A percentile compares a stretch with the other conserved stretches of the same genome.
Evolutionary conservation across 192 early-diverging fungal species (phyloP).

Genomic region (Allomyces macrogynus): DNA sequence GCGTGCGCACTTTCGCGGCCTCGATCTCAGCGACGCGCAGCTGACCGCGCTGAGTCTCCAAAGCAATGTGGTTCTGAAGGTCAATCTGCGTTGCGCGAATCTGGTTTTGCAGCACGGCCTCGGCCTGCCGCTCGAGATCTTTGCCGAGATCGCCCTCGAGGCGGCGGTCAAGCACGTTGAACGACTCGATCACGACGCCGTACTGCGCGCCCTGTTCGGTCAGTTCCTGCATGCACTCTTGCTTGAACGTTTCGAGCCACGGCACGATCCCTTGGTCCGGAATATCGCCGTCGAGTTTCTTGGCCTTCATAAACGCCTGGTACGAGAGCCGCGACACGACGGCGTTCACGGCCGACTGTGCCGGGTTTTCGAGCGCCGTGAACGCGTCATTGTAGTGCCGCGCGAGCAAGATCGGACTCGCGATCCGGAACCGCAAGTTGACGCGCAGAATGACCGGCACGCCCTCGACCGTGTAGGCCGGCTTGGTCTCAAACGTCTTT

Average conservation of each 20-base stretch:
- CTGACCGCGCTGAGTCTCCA: neutral
- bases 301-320: slow-evolving; percentile 25
- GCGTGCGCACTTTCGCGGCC: neutral
- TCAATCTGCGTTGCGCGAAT: slow-evolving; percentile 22
- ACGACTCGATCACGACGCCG: slow-evolving; percentile 19
- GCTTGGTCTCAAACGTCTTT: slow-evolving; percentile 17
- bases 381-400: slow-evolving; percentile 22
- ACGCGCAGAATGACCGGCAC: slow-evolving; percentile 22
- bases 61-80: slow-evolving; percentile 15
- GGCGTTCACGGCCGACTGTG: slow-evolving; percentile 23
- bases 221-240: slow-evolving; percentile 18
- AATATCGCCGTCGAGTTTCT: slow-evolving; percentile 19
- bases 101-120: slow-evolving; percentile 21
- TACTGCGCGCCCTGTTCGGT: slow-evolving; percentile 11
- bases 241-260: slow-evolving; percentile 26
- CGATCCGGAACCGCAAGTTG: slow-evolving; percentile 21
- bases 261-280: slow-evolving; percentile 17
- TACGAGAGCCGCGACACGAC: slow-evolving; percentile 21
- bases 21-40: neutral
- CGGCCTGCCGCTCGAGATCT: slow-evolving; percentile 19
- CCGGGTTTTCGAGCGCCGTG: slow-evolving; percentile 18
- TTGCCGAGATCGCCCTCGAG: slow-evolving; percentile 20
- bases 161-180: slow-evolving; percentile 23
- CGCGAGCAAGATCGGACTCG: slow-evolving; percentile 19
- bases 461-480: slow-evolving; percentile 20